These are phyloP conservation scores for Alternaria solani DNA, from an alignment of 2,329 filamentous ascomycete genomes.

Conservation along the genomic window DNA sequence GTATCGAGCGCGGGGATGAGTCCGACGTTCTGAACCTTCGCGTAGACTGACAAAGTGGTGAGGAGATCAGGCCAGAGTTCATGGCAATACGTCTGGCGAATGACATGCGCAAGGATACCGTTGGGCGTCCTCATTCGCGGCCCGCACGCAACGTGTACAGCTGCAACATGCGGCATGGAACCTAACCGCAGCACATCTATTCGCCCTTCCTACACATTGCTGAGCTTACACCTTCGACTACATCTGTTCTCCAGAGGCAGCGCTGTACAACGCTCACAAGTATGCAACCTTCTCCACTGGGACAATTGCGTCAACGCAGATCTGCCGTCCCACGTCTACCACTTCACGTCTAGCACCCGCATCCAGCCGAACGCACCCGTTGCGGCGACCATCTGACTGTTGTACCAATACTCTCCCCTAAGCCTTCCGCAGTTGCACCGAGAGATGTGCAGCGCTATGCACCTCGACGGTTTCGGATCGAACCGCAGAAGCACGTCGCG, in stretches of 20 bases:
- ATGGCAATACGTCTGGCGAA: background rate
- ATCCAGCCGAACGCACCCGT: conserved; percentile 1
- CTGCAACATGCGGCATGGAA: conserved; percentile 1
- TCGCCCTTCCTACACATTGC: background rate
- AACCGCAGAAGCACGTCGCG: background rate
- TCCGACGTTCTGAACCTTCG: background rate
- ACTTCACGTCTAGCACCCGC: background rate
- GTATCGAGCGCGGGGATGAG: background rate
- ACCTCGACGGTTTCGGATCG: background rate
- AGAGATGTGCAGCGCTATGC: conserved; percentile 1
- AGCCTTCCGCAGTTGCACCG: conserved; percentile 2
- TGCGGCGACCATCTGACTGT: conserved; percentile 5
- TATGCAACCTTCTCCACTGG: conserved; percentile 12
- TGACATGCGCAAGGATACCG: background rate
- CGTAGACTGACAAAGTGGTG: background rate
- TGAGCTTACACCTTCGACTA: background rate
- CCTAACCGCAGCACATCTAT: background rate
- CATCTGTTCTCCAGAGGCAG: background rate
- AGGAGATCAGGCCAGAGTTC: background rate
- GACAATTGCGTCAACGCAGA: conserved; percentile 4
- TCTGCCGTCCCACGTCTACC: conserved; percentile 18
- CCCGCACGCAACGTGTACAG: conserved; percentile 6
- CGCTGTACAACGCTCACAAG: background rate
- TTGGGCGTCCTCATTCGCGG: background rate
- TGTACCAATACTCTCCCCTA: conserved; percentile 16